phyloP scores from a whole-genome alignment of 2,329 filamentous ascomycete genomes.

The Fusarium miscanthi region DNA sequence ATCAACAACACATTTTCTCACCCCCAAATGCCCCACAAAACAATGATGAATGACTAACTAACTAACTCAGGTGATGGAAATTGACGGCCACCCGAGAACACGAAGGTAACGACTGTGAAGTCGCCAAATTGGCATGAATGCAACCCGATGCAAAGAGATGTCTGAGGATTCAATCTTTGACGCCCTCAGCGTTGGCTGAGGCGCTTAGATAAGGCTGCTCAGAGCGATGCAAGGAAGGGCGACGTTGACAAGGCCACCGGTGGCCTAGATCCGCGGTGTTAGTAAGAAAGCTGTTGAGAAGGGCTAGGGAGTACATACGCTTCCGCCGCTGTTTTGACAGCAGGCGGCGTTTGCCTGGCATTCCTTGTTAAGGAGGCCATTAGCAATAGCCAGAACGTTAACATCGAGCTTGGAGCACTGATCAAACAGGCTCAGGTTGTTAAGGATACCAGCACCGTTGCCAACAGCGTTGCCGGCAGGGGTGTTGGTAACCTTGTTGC shows the following conservation, averaged over 20 bases:
- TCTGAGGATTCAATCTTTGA: background rate
- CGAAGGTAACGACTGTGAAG: background rate
- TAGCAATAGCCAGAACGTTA: background rate
- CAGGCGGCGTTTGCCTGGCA: slow-evolving; percentile 10
- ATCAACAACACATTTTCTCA: background rate
- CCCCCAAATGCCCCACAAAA: background rate
- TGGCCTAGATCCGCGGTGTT: background rate
- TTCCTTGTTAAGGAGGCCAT: slow-evolving; percentile 8
- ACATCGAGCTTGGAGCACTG: slow-evolving; percentile 11
- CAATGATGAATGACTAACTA: background rate
- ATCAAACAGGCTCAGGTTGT: background rate
- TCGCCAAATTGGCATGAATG: background rate
- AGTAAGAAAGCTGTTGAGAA: background rate
- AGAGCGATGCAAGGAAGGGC: slow-evolving; percentile 5
- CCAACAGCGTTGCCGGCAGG: background rate
- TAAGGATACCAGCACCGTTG: background rate
- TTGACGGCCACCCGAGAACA: background rate
- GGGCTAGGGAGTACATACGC: background rate
- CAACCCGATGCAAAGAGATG: background rate
- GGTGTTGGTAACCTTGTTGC: slow-evolving; percentile 7
- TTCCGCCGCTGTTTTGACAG: background rate
- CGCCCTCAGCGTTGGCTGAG: background rate
- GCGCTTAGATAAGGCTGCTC: background rate
- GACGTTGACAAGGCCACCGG: slow-evolving; percentile 1
- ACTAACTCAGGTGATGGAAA: background rate